phyloP scores from a whole-genome alignment of 1,139 yeast species.

The Scheffersomyces stambukii region DNA sequence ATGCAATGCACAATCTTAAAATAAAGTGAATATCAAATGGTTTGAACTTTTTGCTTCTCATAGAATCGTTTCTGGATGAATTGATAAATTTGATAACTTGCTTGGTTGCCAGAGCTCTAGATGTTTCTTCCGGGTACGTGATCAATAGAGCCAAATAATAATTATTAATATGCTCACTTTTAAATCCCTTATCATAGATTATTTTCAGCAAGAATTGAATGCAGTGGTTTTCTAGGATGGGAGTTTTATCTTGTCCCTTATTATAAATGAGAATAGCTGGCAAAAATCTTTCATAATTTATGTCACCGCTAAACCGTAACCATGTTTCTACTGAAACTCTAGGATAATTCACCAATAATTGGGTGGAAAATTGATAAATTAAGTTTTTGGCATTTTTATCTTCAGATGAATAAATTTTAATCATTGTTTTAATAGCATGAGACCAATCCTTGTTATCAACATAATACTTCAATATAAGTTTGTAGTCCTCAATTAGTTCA shows the following conservation, averaged over 20 bases:
- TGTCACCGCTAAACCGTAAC: conserved; percentile 47
- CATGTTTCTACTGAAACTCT: conserved; percentile 71
- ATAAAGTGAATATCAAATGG: conserved; percentile 69
- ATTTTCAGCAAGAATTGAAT: conserved; percentile 59
- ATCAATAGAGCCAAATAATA: conserved; percentile 71
- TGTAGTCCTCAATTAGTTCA: conserved; percentile 61
- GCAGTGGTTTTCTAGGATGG: conserved; percentile 52
- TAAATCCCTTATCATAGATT: conserved; percentile 48
- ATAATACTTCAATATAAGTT: conserved; percentile 66
- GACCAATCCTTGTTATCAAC: conserved; percentile 69
- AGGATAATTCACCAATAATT: conserved; percentile 66
- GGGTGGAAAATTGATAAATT: conserved; percentile 65
- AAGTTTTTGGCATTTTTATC: conserved; percentile 27
- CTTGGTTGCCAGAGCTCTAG: too few species aligned
- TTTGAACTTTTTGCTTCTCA: conserved; percentile 8
- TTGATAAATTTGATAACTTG: conserved; percentile 28
- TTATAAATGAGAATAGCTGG: conserved; percentile 76
- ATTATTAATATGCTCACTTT: conserved; percentile 59
- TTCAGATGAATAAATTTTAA: conserved; percentile 41
- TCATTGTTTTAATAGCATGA: conserved; percentile 59
- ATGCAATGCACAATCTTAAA: conserved; percentile 65
- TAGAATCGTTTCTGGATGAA: conserved; percentile 8
- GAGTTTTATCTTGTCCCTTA: conserved; percentile 31
- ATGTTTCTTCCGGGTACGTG: conserved; percentile 36
- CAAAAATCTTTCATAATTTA: conserved; percentile 58